phyloP scores from a whole-genome alignment of 805 yeast genomes.

The Pichia paraexigua region DNA sequence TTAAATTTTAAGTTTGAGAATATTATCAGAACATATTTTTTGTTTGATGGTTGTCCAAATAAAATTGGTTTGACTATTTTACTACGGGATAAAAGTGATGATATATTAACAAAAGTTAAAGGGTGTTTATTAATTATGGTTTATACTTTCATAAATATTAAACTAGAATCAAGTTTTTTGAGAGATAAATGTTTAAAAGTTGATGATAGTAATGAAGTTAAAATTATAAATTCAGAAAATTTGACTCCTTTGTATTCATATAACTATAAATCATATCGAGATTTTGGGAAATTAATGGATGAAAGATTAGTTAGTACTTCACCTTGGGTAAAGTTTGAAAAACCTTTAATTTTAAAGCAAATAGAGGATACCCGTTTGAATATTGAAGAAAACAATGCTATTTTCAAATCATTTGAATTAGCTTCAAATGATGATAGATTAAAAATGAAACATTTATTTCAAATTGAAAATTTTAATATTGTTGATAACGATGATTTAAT shows the following conservation, averaged over 20 bases:
- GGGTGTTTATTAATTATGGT: constrained; percentile 74
- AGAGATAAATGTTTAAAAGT: constrained; percentile 56
- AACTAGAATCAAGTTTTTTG: constrained; percentile 68
- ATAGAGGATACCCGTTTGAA: constrained; percentile 19
- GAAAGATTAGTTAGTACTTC: constrained; percentile 68
- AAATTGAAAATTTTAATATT: constrained; percentile 12
- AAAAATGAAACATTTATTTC: neutral
- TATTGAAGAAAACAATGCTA: constrained; percentile 16
- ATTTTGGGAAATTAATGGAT: constrained; percentile 27
- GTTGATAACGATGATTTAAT: constrained; percentile 24
- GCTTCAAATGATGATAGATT: neutral
- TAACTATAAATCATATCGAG: constrained; percentile 23
- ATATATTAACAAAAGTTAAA: constrained; percentile 57
- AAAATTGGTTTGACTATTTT: constrained; percentile 78
- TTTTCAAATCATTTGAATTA: neutral
- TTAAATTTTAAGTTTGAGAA: constrained; percentile 53
- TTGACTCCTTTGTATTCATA: constrained; percentile 14
- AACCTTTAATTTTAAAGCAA: constrained; percentile 38
- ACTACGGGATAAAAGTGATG: constrained; percentile 70
- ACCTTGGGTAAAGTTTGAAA: constrained; percentile 69
- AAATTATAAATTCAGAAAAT: constrained; percentile 9
- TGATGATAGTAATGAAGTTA: neutral
- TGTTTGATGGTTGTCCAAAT: constrained; percentile 66
- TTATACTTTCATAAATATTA: constrained; percentile 68
- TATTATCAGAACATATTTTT: constrained; percentile 62